A percentile compares a stretch with the other conserved stretches of the same genome.
phyloP scores from a whole-genome alignment of 225 moss, liverwort and hornwort species.

The Antitrichia curtipendula region DNA sequence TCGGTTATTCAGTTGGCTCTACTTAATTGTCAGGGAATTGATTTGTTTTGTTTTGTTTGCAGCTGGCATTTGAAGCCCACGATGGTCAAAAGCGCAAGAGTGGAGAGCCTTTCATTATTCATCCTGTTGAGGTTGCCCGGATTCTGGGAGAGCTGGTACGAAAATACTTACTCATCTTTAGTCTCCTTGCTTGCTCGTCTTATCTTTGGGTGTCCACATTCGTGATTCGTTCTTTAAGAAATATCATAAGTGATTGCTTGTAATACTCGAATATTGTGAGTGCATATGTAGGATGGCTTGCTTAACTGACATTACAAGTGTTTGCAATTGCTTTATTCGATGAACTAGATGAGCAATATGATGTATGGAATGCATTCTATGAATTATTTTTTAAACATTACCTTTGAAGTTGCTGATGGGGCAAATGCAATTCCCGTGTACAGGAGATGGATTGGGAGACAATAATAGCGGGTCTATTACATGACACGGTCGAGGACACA shows the following conservation, averaged over 20 bases:
- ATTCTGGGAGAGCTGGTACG: slow-evolving; percentile 85
- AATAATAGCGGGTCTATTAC: slow-evolving; percentile 84
- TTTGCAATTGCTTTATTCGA: not conserved
- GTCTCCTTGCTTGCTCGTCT: not conserved
- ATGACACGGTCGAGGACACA: slow-evolving; percentile 98
- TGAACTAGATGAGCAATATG: not conserved
- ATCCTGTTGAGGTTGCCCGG: slow-evolving; percentile 92
- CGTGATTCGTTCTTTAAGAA: not conserved
- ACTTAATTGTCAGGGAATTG: not conserved
- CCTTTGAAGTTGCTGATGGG: not conserved
- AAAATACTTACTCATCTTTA: not conserved
- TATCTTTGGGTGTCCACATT: not conserved
- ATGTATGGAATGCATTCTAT: not conserved
- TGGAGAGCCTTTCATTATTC: slow-evolving; percentile 93
- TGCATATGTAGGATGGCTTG: not conserved
- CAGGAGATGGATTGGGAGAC: slow-evolving; percentile 99
- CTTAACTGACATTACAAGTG: not conserved
- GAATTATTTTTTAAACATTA: not conserved
- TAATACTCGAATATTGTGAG: not conserved
- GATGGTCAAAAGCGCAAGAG: slow-evolving; percentile 94
- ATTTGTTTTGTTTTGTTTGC: not conserved
- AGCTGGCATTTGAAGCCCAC: slow-evolving; percentile 96
- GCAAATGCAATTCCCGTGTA: not conserved
- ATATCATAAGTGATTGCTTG: not conserved
- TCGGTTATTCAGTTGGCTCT: not conserved